Conservation (phyloP, 768 basidiomycete genomes). For the Mycena galericulata region DNA sequence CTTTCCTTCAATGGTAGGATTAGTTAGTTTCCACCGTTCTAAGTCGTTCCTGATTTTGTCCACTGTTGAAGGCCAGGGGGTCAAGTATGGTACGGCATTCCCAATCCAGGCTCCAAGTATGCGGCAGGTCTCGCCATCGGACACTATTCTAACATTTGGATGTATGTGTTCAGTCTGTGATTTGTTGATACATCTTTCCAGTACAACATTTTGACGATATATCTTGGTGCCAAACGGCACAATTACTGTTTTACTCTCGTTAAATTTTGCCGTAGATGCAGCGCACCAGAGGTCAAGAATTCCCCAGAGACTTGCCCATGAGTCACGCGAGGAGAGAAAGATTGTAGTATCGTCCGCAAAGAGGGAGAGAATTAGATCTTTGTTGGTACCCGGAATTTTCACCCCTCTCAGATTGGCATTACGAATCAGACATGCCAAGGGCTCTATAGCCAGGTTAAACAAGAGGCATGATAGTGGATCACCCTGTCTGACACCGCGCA, state of each 20-base stretch:
- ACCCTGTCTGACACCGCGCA: conserved; percentile 43
- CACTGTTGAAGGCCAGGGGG: conserved; percentile 7
- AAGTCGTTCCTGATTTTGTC: conserved; percentile 18
- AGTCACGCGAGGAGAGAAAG: conserved; percentile 47
- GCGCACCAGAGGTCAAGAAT: conserved; percentile 54
- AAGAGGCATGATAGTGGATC: conserved; percentile 54
- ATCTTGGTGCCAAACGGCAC: conserved; percentile 46
- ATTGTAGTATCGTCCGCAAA: conserved; percentile 58
- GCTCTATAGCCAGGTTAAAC: conserved; percentile 56
- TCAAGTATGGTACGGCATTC: conserved; percentile 8
- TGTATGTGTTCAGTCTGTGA: neutral
- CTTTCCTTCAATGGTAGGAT: conserved; percentile 32
- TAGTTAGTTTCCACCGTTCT: neutral
- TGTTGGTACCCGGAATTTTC: conserved; percentile 28
- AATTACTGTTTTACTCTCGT: conserved; percentile 52
- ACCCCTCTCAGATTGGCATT: conserved; percentile 45
- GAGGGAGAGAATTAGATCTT: conserved; percentile 44
- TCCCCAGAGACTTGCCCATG: conserved; percentile 34
- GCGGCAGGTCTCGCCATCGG: conserved; percentile 4
- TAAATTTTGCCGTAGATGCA: conserved; percentile 56
- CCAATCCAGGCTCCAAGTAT: conserved; percentile 20
- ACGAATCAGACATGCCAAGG: conserved; percentile 46
- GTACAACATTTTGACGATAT: conserved; percentile 30
- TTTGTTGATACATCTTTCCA: conserved; percentile 9
- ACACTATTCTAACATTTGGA: conserved; percentile 6